Base-by-base conservation (phyloP, 495 filamentous ascomycete species). In the Pyrenula massariospora region DNA sequence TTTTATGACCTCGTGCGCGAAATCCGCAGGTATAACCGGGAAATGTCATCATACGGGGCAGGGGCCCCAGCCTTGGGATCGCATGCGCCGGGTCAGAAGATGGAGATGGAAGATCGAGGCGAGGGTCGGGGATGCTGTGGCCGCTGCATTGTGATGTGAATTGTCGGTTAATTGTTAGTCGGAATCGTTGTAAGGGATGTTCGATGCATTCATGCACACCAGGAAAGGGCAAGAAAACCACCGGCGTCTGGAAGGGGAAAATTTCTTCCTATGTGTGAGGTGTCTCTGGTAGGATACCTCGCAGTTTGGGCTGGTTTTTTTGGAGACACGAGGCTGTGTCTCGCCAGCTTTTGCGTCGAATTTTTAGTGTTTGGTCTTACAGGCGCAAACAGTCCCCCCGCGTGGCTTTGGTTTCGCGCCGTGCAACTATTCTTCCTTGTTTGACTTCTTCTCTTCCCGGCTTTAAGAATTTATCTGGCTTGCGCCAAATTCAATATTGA, bases 1-100 rank as follows among this genome's bases (percentile, higher is more conserved):
- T 98, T 98, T 76, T 97, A 89, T 77, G 89, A 97, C 66, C 88
- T 96, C 61, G 93, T 98, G 52, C 85, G 94, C 58, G 93, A 96
- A 68, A 98, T 98, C 69, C 84, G 93, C 66, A 84, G 88, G 65
- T 97, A 95, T 76, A 96, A 98, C 81, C 92, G 91, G 70, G 90
- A 96, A 62, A 92, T 97, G 83, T 87, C 89, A 55, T 86, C 86
- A 31, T 85, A 95, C 63, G 80, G 84, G 50, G 79, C 82, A 55
- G 87, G 84, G 56, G 79, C 78, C 36, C 80, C 83, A 55, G 68
- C 70, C 19, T 77, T 79, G 57, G 82, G 82, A 55, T 72, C 73
- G 58, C 81, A 82, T 57, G 82, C 82, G 48, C 80, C 83, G 2
- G 69, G 72, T 52, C 75, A 84, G 60, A 88, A 90, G 77, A 81